Percentiles rank a stretch among this genome's conserved stretches.
Conservation (phyloP, 225 moss, liverwort and hornwort genomes). For the Sphagnum tenellum region DNA sequence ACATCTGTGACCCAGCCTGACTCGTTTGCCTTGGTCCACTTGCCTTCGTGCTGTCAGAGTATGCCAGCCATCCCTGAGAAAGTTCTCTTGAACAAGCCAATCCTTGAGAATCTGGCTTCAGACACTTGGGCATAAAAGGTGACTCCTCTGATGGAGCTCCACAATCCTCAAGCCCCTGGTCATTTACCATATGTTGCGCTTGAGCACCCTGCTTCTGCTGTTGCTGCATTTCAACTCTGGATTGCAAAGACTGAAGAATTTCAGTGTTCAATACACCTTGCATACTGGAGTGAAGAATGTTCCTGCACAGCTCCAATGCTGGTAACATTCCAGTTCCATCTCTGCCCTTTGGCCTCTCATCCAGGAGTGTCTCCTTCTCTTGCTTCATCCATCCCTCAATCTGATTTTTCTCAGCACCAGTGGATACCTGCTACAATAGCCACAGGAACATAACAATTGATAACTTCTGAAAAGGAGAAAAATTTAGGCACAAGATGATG, state of each 20-base stretch:
- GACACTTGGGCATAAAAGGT: not conserved
- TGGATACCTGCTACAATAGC: not conserved
- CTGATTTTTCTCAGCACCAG: not conserved
- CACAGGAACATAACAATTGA: not conserved
- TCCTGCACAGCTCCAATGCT: constrained; percentile 4
- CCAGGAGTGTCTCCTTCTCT: not conserved
- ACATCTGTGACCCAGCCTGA: not conserved
- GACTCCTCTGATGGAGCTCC: not conserved
- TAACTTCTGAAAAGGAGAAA: not conserved
- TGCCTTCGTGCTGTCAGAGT: not conserved
- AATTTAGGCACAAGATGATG: not conserved
- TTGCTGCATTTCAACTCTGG: not conserved
- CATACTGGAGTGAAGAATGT: not conserved
- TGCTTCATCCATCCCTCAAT: not conserved
- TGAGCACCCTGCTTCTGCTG: not conserved
- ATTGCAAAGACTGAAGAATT: not conserved
- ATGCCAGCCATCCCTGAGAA: not conserved
- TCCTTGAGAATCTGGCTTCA: not conserved
- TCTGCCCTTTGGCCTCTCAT: not conserved
- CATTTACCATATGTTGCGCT: too few species aligned
- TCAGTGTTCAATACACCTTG: not conserved
- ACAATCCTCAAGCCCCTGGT: not conserved
- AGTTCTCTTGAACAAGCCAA: not conserved
- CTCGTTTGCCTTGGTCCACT: not conserved
- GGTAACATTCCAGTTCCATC: not conserved